Evolutionary conservation across 768 basidiomycete genomes (phyloP).

Genomic region (Termitomyces heimii): DNA sequence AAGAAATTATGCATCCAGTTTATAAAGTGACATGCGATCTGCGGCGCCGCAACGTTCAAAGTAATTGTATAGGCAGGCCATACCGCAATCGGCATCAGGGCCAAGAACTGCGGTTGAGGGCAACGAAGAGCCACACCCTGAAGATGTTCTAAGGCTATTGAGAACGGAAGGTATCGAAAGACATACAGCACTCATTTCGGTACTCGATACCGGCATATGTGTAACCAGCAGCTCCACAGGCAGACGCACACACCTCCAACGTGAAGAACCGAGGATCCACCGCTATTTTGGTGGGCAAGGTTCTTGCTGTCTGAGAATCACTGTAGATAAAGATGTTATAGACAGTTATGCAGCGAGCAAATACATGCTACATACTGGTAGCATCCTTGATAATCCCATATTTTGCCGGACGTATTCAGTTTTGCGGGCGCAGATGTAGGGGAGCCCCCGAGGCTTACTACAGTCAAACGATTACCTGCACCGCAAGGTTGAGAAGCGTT

Average conservation of each 20-base stretch:
- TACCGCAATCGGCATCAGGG: conserved; percentile 9
- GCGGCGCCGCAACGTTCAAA: conserved; percentile 9
- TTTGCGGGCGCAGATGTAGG: conserved; percentile 6
- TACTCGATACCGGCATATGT: conserved; percentile 5
- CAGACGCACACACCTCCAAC: conserved; percentile 4
- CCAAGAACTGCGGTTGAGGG: background rate
- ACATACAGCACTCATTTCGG: conserved; percentile 8
- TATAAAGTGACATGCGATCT: conserved; percentile 12
- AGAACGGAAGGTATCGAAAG: background rate
- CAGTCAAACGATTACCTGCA: conserved; percentile 3
- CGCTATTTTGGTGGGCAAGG: background rate
- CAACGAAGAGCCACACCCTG: conserved; percentile 10
- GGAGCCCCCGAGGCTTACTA: background rate
- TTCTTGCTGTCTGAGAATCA: conserved; percentile 3
- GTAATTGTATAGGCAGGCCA: conserved; percentile 10
- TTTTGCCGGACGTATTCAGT: background rate
- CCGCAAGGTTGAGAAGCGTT: conserved; percentile 10
- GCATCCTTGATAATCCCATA: conserved; percentile 10
- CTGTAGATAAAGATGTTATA: background rate
- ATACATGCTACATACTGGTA: conserved; percentile 1
- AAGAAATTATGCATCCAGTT: background rate
- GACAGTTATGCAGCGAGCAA: background rate
- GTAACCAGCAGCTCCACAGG: conserved; percentile 4
- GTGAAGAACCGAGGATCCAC: conserved; percentile 4
- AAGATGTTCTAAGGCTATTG: background rate